Evolutionary conservation across 768 basidiomycete species (phyloP).

Genomic region (Leccinellum rugosiceps): DNA sequence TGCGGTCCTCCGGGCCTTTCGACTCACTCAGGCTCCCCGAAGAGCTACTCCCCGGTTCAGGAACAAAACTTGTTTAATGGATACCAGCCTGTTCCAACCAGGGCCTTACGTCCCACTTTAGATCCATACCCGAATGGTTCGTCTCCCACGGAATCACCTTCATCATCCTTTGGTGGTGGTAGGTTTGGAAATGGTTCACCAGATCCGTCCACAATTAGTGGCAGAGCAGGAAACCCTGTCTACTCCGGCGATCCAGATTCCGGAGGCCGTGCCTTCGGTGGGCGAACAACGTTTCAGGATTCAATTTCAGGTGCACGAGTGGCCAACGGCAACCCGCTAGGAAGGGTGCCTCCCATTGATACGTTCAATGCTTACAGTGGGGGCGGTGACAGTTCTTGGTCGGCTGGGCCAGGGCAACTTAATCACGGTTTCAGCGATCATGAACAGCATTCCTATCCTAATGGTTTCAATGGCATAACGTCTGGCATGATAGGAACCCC

Average conservation of each 20-base stretch:
- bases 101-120: slow-evolving; percentile 59
- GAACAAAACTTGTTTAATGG: slow-evolving; percentile 42
- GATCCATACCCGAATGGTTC: slow-evolving; percentile 55
- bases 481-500: slow-evolving; percentile 17
- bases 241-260: slow-evolving; percentile 37
- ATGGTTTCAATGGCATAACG: slow-evolving; percentile 22
- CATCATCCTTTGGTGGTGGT: slow-evolving; percentile 65
- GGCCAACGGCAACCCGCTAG: slow-evolving; percentile 32
- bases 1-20: slow-evolving; percentile 52
- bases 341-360: slow-evolving; percentile 36
- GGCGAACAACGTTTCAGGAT: slow-evolving; percentile 41
- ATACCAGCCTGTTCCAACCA: slow-evolving; percentile 66
- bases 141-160: slow-evolving; percentile 66
- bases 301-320: slow-evolving; percentile 37
- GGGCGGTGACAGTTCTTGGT: slow-evolving; percentile 34
- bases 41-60: slow-evolving; percentile 39
- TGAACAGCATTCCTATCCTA: slow-evolving; percentile 24
- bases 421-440: slow-evolving; percentile 18
- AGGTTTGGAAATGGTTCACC: slow-evolving; percentile 67
- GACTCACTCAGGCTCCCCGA: slow-evolving; percentile 48
- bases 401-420: slow-evolving; percentile 24
- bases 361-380: slow-evolving; percentile 37
- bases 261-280: slow-evolving; percentile 33
- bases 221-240: slow-evolving; percentile 38
- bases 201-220: slow-evolving; percentile 57